phyloP scores from a whole-genome alignment of 257 asterid genomes.

The Coffea eugenioides region DNA sequence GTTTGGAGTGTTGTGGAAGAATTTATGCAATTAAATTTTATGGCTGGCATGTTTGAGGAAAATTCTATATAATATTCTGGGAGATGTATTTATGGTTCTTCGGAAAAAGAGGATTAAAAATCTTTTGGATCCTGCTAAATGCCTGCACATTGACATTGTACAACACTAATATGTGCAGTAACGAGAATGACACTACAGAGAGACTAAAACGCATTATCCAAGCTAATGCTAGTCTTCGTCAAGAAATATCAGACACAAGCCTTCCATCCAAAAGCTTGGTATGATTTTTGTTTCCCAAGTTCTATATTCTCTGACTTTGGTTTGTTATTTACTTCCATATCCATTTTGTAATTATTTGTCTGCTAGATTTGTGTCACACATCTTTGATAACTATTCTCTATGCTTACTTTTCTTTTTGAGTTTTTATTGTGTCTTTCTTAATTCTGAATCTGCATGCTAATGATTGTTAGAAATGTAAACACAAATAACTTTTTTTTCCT shows the following conservation, averaged over 20 bases:
- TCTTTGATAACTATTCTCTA: not conserved
- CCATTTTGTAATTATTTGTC: not conserved
- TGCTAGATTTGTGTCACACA: not conserved
- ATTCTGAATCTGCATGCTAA: not conserved
- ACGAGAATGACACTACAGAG: slow-evolving; percentile 86
- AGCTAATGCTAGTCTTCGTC: slow-evolving; percentile 64
- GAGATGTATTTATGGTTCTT: not conserved
- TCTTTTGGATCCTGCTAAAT: not conserved
- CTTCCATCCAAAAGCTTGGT: slow-evolving; percentile 46
- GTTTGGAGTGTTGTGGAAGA: not conserved
- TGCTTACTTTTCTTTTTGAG: not conserved
- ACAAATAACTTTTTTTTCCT: not conserved
- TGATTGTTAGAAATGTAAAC: not conserved
- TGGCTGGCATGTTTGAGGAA: not conserved
- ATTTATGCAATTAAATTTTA: not conserved
- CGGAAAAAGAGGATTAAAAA: not conserved
- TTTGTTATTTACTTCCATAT: not conserved
- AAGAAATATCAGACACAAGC: slow-evolving; percentile 51
- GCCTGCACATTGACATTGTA: not conserved
- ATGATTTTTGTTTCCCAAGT: slow-evolving; percentile 19
- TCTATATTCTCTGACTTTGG: slow-evolving; percentile 7
- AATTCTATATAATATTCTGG: not conserved
- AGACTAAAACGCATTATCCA: slow-evolving; percentile 72
- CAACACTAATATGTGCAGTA: slow-evolving; percentile 45
- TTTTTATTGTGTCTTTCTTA: not conserved